A percentile compares a stretch with the other conserved stretches of the same genome.
Evolutionary conservation across 129 eudicot genomes (phyloP).

Genomic region (Kitagawia praeruptora): DNA sequence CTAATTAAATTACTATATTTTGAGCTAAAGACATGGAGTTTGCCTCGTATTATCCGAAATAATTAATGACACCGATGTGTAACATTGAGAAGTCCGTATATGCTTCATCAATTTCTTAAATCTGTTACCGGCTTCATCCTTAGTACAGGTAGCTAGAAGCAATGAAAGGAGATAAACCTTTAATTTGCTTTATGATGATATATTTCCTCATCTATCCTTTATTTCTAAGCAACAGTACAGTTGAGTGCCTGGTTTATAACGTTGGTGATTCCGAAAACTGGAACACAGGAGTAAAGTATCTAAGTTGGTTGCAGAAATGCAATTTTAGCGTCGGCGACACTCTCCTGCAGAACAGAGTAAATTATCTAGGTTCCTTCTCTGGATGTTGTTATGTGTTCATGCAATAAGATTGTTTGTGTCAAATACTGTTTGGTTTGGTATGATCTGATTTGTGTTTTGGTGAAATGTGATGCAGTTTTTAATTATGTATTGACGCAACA

Average conservation of each 20-base stretch:
- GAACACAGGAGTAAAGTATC: slow-evolving; percentile 6
- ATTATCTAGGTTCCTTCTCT: neutral
- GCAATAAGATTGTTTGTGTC: too few relatives aligned
- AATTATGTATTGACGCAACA: slow-evolving; percentile 15
- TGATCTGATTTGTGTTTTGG: neutral
- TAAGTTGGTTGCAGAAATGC: neutral
- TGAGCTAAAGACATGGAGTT: too few relatives aligned
- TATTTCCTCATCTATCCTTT: neutral
- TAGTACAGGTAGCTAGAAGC: neutral
- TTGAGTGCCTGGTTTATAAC: neutral
- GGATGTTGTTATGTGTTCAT: neutral
- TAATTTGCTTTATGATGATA: neutral
- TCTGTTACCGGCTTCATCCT: neutral
- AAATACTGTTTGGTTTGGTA: too few relatives aligned
- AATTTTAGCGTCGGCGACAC: slow-evolving; percentile 1
- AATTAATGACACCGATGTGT: neutral
- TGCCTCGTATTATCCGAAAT: neutral
- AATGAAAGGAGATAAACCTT: neutral
- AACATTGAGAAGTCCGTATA: neutral
- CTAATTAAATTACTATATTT: too few relatives aligned
- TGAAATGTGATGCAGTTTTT: slow-evolving; percentile 14
- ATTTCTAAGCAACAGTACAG: neutral
- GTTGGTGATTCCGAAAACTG: slow-evolving; percentile 6
- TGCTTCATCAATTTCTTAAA: neutral
- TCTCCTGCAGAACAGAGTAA: neutral